Evolutionary conservation across 768 basidiomycete genomes (phyloP), one percentile per base, ranked within the genome.

Genomic region (Trichaptum fuscoviolaceum): DNA sequence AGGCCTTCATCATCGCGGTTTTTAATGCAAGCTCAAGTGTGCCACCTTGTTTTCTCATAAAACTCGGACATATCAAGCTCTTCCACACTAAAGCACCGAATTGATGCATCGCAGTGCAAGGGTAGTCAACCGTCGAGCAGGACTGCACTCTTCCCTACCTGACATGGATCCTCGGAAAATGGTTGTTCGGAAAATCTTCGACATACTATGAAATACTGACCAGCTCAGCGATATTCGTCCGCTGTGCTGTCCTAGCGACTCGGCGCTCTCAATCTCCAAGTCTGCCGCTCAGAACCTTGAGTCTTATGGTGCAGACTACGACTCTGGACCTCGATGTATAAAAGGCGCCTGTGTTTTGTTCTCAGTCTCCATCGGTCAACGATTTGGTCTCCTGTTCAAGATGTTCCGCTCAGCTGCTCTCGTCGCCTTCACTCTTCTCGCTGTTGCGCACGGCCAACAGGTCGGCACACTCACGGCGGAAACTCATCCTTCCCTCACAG

Each of bases 391-490:
- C 42, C 42, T 12, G 42, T 52, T 52, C 20, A 52, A 20, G 42
- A 77, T 77, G 75, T 75, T 77, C 70, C 71, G 66, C 66, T 26
- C 72, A 24, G 65, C 68, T 25, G 73, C 76, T 59, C 75, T 77
- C 69, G 58, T 72, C 65, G 52, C 73, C 36, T 71, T 75, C 70
- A 65, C 74, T 57, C 69, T 74, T 66, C 66, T 75, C 67, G 74
- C 84, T 63, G 76, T 80, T 65, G 83, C 73, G n/a, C 77, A 73
- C 67, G 85, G 75, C 69, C 85, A 86, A 71, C 84, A 85, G 67
- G 78, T 80, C 65, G 85, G 84, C 70, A 84, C 81, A 12, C 69
- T 75, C 57, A 76, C 74, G 34, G 74, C 84, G 5, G 85, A 86
- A 71, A 78, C 65, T 66, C 84, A 85, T 74, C 84, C 85, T n/a